phyloP scores from a whole-genome alignment of 2,329 filamentous ascomycete genomes.

The Colletotrichum cuscutae region DNA sequence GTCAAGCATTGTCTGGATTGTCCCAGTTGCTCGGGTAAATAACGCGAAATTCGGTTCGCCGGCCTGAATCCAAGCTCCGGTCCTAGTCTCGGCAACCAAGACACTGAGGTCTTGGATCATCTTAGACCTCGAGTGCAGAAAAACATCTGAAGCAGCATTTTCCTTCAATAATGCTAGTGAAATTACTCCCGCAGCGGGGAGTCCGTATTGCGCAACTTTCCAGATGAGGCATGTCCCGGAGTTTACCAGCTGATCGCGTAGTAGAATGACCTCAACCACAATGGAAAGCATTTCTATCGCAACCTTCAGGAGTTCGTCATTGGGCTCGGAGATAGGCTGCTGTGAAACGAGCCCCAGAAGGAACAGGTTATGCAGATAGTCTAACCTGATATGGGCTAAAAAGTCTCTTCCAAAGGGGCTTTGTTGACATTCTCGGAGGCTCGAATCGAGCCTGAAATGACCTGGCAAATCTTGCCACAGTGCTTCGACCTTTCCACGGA shows the following conservation, averaged over 20 bases:
- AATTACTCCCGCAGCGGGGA: not conserved
- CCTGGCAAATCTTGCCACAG: not conserved
- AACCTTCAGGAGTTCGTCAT: not conserved
- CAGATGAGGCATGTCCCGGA: not conserved
- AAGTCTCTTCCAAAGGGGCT: not conserved
- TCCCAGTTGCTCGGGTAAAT: slow-evolving; percentile 32
- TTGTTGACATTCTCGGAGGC: not conserved
- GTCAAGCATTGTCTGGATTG: slow-evolving; percentile 35
- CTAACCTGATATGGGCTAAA: not conserved
- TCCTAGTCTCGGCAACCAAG: slow-evolving; percentile 31
- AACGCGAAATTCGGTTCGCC: slow-evolving; percentile 37
- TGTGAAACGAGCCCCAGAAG: not conserved
- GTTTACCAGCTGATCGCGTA: not conserved
- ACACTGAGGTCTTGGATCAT: slow-evolving; percentile 34
- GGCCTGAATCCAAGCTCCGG: slow-evolving; percentile 27
- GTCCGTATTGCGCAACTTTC: not conserved
- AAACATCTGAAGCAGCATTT: not conserved
- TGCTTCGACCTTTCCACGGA: not conserved
- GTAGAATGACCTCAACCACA: not conserved
- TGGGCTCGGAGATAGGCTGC: not conserved
- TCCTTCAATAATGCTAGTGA: not conserved
- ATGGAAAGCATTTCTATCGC: not conserved
- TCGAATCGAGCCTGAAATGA: not conserved
- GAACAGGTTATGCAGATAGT: not conserved
- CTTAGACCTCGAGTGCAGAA: not conserved